Evolutionary conservation across 805 yeast species (phyloP), one percentile per base, ranked within the genome.

Genomic region (Monosporozyma aquatica): DNA sequence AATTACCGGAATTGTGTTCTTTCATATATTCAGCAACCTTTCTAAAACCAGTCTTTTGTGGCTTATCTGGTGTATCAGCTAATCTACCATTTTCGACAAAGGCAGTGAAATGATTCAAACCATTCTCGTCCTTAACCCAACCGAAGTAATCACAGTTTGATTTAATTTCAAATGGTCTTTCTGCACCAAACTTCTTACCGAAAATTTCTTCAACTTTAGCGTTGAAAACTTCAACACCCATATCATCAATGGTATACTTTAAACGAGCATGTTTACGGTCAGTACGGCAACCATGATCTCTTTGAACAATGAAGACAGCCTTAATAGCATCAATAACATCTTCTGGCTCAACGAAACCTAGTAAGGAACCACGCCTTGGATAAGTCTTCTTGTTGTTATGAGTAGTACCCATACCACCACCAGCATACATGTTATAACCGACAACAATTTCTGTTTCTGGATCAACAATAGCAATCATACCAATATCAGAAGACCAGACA

Each of bases 361-460:
- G 74, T 65, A 78, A 67, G 15, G 95, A 81, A 48, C 95, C 97
- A 5, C 95, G 77, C 68, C 97, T 77, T 55, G 97, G 97, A 61
- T 90, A 90, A 0, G 97, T 90, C 73, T 90, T 90, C 59, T 82
- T 82, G 70, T 90, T 90, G 74, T 89, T 90, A 64, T 90, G 97
- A 11, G 97, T 90, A 33, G 95, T 77, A 56, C 97, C 97, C 97
- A 90, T 90, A 73, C 97, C 97, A 69, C 97, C 97, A 65, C 97
- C 97, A 50, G 82, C 95, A 47, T 83, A 74, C 41, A 90, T 77
- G 57, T 90, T 90, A 72, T 77, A 90, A 44, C 97, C 97, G 46
- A 72, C 60, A 36, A 82, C 76, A 15, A 75, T 71, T 42, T 72
- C 66, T 55, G 79, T 73, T 38, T 66, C 63, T 52, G 75, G 76